phyloP scores from a whole-genome alignment of 805 yeast species.

The Candida silvatica region DNA sequence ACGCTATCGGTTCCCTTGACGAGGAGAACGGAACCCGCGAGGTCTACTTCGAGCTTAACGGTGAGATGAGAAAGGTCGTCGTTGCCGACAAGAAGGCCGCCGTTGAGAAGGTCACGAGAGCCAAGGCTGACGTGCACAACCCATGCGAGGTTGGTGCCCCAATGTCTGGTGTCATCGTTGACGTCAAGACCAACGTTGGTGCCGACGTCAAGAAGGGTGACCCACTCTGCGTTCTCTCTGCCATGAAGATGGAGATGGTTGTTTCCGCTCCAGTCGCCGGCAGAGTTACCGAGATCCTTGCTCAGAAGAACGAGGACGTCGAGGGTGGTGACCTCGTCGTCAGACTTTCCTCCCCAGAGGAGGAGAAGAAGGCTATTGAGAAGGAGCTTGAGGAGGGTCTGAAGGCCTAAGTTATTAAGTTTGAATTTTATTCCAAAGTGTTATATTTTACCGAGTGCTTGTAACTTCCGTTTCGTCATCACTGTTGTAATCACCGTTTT shows the following conservation, averaged over 20 bases:
- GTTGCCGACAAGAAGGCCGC: slow-evolving; percentile 84
- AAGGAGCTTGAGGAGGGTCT: no score
- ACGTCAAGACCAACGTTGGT: slow-evolving; percentile 84
- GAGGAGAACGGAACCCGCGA: slow-evolving; percentile 85
- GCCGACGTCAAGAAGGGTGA: slow-evolving; percentile 93
- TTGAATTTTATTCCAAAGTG: no score
- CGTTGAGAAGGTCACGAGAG: slow-evolving; percentile 76
- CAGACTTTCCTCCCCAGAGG: slow-evolving; percentile 34
- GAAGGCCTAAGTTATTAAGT: no score
- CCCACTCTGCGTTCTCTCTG: slow-evolving; percentile 86
- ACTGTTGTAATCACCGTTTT: neutral
- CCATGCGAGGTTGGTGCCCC: slow-evolving; percentile 96
- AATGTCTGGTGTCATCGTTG: slow-evolving; percentile 98
- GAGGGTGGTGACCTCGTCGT: slow-evolving; percentile 89
- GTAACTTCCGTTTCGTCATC: neutral
- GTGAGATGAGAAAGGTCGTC: slow-evolving; percentile 94
- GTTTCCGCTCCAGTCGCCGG: slow-evolving; percentile 89
- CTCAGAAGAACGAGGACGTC: slow-evolving; percentile 89
- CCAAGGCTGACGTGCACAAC: slow-evolving; percentile 83
- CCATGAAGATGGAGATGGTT: slow-evolving; percentile 99
- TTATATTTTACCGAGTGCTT: neutral
- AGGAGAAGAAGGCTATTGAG: slow-evolving; percentile 4
- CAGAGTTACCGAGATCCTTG: slow-evolving; percentile 63
- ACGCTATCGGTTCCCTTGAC: slow-evolving; percentile 88
- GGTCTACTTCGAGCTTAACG: slow-evolving; percentile 95